Evolutionary conservation across 148 eudicot genomes (phyloP).

Genomic region (Fagopyrum homotropicum): DNA sequence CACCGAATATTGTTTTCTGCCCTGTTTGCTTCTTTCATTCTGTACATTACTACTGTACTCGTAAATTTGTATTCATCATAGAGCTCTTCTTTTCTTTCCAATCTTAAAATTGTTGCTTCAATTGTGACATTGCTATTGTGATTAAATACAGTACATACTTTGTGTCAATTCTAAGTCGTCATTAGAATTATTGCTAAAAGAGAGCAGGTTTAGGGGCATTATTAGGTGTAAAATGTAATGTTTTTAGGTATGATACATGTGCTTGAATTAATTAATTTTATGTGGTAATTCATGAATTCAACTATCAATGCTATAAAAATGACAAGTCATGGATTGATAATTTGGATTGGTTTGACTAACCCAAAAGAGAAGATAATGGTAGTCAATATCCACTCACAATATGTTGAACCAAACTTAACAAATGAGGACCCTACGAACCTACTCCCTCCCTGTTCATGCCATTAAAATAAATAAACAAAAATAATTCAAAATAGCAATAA

Average conservation of each 20-base stretch:
- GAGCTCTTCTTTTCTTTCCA: neutral
- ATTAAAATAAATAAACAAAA: neutral
- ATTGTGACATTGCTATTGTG: no score
- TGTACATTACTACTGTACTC: constrained; percentile 6
- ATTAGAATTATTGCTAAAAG: no score
- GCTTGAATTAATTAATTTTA: no score
- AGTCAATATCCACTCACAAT: neutral
- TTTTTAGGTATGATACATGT: no score
- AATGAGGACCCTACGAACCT: neutral
- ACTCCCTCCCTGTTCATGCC: neutral
- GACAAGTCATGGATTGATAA: neutral
- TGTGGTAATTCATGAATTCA: no score
- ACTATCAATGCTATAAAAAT: neutral
- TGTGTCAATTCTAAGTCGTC: no score
- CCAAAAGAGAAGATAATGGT: neutral
- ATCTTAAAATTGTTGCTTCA: neutral
- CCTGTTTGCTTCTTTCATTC: neutral
- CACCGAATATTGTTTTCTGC: neutral
- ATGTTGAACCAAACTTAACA: neutral
- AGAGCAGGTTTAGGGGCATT: no score
- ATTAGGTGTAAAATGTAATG: no score
- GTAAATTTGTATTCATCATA: constrained; percentile 1
- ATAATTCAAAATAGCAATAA: no score
- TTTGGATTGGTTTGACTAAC: constrained; percentile 5
- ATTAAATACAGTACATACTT: no score